A percentile compares a stretch with the other conserved stretches of the same genome.
These are phyloP conservation scores for Hypomyces rosellus DNA, from an alignment of 2,329 filamentous ascomycete species.

Conservation along the genomic window DNA sequence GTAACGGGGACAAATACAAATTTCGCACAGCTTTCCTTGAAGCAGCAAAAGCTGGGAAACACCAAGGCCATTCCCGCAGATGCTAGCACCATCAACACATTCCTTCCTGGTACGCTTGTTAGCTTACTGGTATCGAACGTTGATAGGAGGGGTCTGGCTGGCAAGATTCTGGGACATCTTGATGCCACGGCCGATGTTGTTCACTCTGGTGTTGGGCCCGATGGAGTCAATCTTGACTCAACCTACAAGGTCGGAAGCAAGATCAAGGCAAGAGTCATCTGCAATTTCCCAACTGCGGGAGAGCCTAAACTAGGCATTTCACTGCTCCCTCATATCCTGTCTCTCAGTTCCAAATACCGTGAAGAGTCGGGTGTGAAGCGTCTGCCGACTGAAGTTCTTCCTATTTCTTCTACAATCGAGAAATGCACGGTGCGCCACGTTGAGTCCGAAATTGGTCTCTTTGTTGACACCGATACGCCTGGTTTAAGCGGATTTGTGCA, in stretches of 20 bases:
- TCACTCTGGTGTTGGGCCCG: slow-evolving; percentile 72
- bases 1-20: slow-evolving; percentile 69
- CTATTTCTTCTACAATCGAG: slow-evolving; percentile 69
- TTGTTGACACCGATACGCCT: slow-evolving; percentile 57
- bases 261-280: slow-evolving; percentile 79
- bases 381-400: slow-evolving; percentile 52
- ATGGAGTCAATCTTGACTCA: slow-evolving; percentile 62
- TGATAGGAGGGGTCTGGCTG: slow-evolving; percentile 66
- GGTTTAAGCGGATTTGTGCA: slow-evolving; percentile 85
- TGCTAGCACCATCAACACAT: slow-evolving; percentile 81
- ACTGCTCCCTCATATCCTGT: slow-evolving; percentile 74
- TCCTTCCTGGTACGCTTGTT: slow-evolving; percentile 85
- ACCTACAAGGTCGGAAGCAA: slow-evolving; percentile 81
- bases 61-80: slow-evolving; percentile 59
- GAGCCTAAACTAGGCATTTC: slow-evolving; percentile 83
- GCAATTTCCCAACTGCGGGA: slow-evolving; percentile 73
- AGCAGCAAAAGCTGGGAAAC: slow-evolving; percentile 63
- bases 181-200: slow-evolving; percentile 87
- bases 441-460: slow-evolving; percentile 73
- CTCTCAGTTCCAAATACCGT: slow-evolving; percentile 46
- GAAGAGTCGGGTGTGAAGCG: slow-evolving; percentile 32
- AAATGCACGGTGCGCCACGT: slow-evolving; percentile 75
- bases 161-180: slow-evolving; percentile 87
- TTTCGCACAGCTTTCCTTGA: slow-evolving; percentile 77
- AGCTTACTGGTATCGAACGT: slow-evolving; percentile 78